phyloP scores from a whole-genome alignment of 805 yeast species.

The Monosporozyma aerobia region DNA sequence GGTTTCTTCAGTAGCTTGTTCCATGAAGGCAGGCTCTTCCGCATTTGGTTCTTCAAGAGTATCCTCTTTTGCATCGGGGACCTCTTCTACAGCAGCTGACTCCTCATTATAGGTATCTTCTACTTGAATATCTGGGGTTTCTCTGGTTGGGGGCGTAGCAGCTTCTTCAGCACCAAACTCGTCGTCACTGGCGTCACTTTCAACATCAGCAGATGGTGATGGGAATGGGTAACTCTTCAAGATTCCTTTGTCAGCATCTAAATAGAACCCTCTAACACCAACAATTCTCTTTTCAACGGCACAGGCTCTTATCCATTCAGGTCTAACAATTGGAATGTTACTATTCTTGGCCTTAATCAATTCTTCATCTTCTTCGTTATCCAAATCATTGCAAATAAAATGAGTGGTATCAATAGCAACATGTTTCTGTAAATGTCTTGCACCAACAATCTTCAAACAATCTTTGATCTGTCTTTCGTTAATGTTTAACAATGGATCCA shows the following conservation, averaged over 20 bases:
- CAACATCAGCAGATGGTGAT: not conserved
- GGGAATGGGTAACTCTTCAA: slow-evolving; percentile 40
- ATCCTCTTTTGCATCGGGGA: no score
- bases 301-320: slow-evolving; percentile 96
- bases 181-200: slow-evolving; percentile 1
- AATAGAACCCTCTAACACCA: slow-evolving; percentile 82
- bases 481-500: slow-evolving; percentile 45
- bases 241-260: slow-evolving; percentile 42
- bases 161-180: not conserved
- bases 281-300: slow-evolving; percentile 80
- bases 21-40: not conserved
- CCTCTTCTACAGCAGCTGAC: not conserved
- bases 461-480: slow-evolving; percentile 48
- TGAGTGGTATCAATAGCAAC: slow-evolving; percentile 92
- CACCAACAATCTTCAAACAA: slow-evolving; percentile 65
- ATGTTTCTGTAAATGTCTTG: slow-evolving; percentile 61
- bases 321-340: slow-evolving; percentile 89
- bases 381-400: slow-evolving; percentile 45
- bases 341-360: slow-evolving; percentile 70
- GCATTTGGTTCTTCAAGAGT: not conserved
- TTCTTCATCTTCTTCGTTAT: slow-evolving; percentile 35
- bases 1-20: not conserved
- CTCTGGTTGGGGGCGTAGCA: not conserved
- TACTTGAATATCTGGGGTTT: not conserved
- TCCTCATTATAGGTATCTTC: not conserved